Conservation (phyloP, 768 basidiomycete species). For the Leccinellum luteum region DNA sequence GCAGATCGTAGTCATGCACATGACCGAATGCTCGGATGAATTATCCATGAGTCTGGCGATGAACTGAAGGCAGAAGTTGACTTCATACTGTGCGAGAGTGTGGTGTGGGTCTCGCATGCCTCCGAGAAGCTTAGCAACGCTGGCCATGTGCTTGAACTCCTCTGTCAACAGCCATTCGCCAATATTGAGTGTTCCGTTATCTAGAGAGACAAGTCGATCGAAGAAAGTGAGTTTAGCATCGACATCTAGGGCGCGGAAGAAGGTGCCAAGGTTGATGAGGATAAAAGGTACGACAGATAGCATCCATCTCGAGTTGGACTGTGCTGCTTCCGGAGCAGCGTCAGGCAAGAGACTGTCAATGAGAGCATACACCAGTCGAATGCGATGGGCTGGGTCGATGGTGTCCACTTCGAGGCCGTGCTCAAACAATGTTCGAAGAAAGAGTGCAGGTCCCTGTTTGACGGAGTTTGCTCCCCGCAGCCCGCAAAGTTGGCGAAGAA, state of each 20-base stretch:
- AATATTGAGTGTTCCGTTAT: constrained; percentile 32
- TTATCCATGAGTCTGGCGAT: constrained; percentile 43
- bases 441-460: constrained; percentile 44
- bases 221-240: constrained; percentile 54
- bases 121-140: constrained; percentile 37
- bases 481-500: constrained; percentile 40
- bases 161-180: constrained; percentile 66
- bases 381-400: constrained; percentile 56
- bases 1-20: constrained; percentile 44
- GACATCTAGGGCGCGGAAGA: constrained; percentile 56
- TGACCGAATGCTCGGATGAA: constrained; percentile 38
- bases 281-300: constrained; percentile 54
- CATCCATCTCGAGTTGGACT: constrained; percentile 47
- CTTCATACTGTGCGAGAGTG: constrained; percentile 45
- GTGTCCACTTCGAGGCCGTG: constrained; percentile 38
- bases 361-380: constrained; percentile 54
- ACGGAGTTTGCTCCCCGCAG: constrained; percentile 31
- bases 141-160: constrained; percentile 53
- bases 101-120: constrained; percentile 34
- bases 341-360: constrained; percentile 56
- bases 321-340: constrained; percentile 16
- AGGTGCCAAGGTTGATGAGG: constrained; percentile 50
- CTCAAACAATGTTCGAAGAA: constrained; percentile 57
- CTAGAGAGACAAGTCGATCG: constrained; percentile 53
- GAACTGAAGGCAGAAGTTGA: constrained; percentile 49